Evolutionary conservation across 1,284 basidiomycete genomes (phyloP).

Genomic region (Fomitopsis schrenkii): DNA sequence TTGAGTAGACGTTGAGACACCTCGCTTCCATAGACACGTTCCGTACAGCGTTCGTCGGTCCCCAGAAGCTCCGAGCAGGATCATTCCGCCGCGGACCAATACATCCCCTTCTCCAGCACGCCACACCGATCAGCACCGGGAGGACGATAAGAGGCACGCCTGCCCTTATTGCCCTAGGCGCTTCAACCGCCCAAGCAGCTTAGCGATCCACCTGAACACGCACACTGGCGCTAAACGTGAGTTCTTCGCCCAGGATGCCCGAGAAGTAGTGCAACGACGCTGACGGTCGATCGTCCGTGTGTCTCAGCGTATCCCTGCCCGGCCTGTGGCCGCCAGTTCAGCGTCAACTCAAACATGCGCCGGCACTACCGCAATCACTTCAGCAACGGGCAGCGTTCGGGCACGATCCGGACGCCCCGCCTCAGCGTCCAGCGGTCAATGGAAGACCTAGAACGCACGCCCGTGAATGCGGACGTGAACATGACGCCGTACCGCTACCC

Average conservation of each 20-base stretch:
- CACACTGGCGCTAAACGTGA: constrained; percentile 75
- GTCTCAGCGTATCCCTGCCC: constrained; percentile 66
- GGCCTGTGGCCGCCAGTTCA: constrained; percentile 71
- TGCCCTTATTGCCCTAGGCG: constrained; percentile 65
- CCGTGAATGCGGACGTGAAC: not conserved
- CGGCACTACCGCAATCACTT: constrained; percentile 68
- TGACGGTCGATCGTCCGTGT: constrained; percentile 2
- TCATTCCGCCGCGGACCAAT: not conserved
- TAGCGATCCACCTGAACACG: constrained; percentile 72
- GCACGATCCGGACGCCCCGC: not conserved
- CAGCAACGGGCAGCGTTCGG: not conserved
- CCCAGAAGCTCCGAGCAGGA: not conserved
- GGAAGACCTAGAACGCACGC: not conserved
- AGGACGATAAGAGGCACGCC: constrained; percentile 48
- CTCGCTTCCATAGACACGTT: not conserved
- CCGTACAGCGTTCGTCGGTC: not conserved
- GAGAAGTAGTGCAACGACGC: not conserved
- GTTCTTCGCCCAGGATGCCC: constrained; percentile 17
- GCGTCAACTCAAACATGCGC: constrained; percentile 80
- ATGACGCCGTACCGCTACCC: not conserved
- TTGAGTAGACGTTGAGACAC: not conserved
- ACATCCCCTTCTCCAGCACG: not conserved
- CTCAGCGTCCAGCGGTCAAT: not conserved
- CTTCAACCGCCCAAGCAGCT: constrained; percentile 75
- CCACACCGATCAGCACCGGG: constrained; percentile 4